Conservation (phyloP, 768 basidiomycete species). For the Tylopilus subfusipes region DNA sequence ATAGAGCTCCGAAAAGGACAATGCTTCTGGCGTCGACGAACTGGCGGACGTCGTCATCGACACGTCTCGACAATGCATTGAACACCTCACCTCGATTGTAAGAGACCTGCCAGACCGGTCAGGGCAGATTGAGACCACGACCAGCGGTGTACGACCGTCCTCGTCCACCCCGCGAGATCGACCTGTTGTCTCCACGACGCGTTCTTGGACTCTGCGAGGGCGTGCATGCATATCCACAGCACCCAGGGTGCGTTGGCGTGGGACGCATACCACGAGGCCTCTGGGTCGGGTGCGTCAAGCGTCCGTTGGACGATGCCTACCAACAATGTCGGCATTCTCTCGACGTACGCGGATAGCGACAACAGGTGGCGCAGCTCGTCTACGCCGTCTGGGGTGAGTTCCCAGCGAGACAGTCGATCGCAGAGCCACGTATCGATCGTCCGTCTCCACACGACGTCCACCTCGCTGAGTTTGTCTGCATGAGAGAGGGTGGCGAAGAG, state of each 20-base stretch:
- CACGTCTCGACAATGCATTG: background rate
- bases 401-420: constrained; percentile 41
- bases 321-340: constrained; percentile 40
- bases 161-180: constrained; percentile 50
- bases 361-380: constrained; percentile 54
- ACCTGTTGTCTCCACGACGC: constrained; percentile 47
- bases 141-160: constrained; percentile 48
- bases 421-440: constrained; percentile 50
- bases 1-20: constrained; percentile 51
- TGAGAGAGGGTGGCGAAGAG: constrained; percentile 49
- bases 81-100: constrained; percentile 42
- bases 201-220: constrained; percentile 38
- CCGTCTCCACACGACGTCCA: constrained; percentile 58
- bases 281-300: constrained; percentile 30
- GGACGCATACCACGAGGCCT: constrained; percentile 32
- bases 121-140: constrained; percentile 55
- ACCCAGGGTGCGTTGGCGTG: constrained; percentile 50
- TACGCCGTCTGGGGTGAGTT: constrained; percentile 40
- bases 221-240: constrained; percentile 55
- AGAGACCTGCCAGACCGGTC: constrained; percentile 48
- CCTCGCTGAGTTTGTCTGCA: constrained; percentile 50
- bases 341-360: constrained; percentile 49
- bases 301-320: constrained; percentile 43
- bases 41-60: constrained; percentile 10
- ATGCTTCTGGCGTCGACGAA: constrained; percentile 16